Evolutionary conservation across 1,284 basidiomycete species (phyloP), one percentile per base, ranked within the genome.

Genomic region (Polyporus tsugae): DNA sequence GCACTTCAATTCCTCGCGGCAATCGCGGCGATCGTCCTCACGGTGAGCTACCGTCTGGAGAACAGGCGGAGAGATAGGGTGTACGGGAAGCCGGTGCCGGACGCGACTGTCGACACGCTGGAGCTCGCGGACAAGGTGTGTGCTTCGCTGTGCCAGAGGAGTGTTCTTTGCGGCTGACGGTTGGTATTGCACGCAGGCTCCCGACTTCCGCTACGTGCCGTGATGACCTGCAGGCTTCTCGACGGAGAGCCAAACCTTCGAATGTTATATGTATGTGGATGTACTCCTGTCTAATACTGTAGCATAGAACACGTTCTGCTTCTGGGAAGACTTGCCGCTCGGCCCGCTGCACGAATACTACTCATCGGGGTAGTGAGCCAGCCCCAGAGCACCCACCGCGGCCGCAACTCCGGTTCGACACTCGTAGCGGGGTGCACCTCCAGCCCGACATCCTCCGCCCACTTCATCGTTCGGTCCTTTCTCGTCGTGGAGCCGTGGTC

Each of bases 41-140:
- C 82, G 42, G 90, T 92, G 4, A 90, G 87, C 2, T 93, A 91
- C 74, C 85, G 86, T 42, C 72, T 79, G 72, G 91, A 92, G 35
- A 93, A 93, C 70, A 81, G 82, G 19, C 81, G 82, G 11, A 82
- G 91, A 49, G 85, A 93, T 73, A 79, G 76, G 59, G 70, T 82
- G 29, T 87, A 89, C 70, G 91, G 92, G 6, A 83, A 82, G 68
- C 85, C 84, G 0, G 77, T 82, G 60, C 80, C 78, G 0, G 79
- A 86, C 66, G 82, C 82, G 2, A 83, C 80, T 10, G 89, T 93
- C 17, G 88, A 93, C 72, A 92, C 90, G 1, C 82, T 84, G 22
- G 86, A 90, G 71, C 77, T 91, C 17, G 91, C 91, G 4, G 91
- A 93, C 74, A 84, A 88, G 81, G 90, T 90, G 64, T 55, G 83